Conservation (phyloP, 179 eudicot genomes). For the Spinacia oleracea region DNA sequence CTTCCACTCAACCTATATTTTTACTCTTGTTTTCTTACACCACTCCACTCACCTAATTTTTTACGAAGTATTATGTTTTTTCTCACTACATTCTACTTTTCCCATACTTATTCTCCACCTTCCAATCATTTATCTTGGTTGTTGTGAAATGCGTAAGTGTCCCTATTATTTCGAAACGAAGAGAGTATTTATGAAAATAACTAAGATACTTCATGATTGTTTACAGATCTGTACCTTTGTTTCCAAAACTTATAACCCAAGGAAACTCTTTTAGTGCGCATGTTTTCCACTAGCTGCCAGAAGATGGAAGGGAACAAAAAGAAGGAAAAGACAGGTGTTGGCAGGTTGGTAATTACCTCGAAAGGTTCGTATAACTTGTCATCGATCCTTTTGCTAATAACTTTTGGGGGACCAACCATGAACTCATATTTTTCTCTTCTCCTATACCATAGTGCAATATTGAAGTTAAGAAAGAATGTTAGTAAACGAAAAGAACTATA, state of each 20-base stretch:
- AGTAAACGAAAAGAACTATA: neutral
- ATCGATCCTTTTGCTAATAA: constrained; percentile 74
- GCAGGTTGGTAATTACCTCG: constrained; percentile 54
- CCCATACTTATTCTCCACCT: too few relatives aligned
- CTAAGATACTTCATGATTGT: neutral
- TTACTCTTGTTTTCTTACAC: too few relatives aligned
- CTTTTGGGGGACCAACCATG: constrained; percentile 99
- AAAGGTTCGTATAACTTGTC: constrained; percentile 80
- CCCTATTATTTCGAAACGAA: too few relatives aligned
- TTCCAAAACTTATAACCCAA: neutral
- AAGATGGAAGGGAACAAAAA: neutral
- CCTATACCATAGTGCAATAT: constrained; percentile 43
- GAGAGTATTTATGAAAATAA: neutral
- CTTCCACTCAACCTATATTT: too few relatives aligned
- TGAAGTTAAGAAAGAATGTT: constrained; percentile 15
- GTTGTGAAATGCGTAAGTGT: too few relatives aligned
- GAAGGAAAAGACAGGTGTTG: neutral
- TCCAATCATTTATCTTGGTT: too few relatives aligned
- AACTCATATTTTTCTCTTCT: constrained; percentile 96
- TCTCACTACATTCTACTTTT: too few relatives aligned
- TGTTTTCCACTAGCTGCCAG: neutral
- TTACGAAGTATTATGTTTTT: too few relatives aligned
- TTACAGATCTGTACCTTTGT: neutral
- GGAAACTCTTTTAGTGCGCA: neutral
- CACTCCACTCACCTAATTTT: too few relatives aligned